Conservation (phyloP, 78 protist genomes). For the Planoprotostelium fungivorum region DNA sequence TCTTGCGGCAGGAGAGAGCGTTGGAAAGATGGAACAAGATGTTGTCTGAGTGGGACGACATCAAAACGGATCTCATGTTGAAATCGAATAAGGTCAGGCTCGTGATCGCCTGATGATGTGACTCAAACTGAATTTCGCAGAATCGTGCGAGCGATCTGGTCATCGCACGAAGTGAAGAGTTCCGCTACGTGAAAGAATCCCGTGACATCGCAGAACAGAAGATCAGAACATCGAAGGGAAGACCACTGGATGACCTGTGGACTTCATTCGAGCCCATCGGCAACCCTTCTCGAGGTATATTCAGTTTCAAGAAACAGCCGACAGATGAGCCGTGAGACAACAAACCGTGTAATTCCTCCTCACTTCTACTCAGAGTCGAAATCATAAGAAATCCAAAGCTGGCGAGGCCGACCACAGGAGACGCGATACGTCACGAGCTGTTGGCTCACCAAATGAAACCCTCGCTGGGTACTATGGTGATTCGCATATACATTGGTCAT, state of each 20-base stretch:
- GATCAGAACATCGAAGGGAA: not conserved
- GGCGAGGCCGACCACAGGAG: not conserved
- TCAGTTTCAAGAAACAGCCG: not conserved
- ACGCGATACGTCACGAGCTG: not conserved
- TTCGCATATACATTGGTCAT: no score
- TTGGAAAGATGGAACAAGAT: not conserved
- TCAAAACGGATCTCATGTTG: not conserved
- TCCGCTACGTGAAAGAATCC: not conserved
- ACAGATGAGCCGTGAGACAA: not conserved
- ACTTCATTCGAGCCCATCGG: not conserved
- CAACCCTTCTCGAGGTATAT: not conserved
- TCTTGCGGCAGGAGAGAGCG: not conserved
- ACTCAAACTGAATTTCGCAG: no score
- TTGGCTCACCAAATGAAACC: not conserved
- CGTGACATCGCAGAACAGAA: not conserved
- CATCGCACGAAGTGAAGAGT: not conserved
- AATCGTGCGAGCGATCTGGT: not conserved
- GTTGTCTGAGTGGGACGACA: not conserved
- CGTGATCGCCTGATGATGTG: no score
- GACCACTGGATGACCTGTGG: not conserved
- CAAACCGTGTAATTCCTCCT: not conserved
- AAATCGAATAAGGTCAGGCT: not conserved
- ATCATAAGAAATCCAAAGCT: not conserved
- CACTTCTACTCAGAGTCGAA: not conserved
- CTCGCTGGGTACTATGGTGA: not conserved